Conservation (phyloP, 2,329 filamentous ascomycete species). For the Xylaria sp. region DNA sequence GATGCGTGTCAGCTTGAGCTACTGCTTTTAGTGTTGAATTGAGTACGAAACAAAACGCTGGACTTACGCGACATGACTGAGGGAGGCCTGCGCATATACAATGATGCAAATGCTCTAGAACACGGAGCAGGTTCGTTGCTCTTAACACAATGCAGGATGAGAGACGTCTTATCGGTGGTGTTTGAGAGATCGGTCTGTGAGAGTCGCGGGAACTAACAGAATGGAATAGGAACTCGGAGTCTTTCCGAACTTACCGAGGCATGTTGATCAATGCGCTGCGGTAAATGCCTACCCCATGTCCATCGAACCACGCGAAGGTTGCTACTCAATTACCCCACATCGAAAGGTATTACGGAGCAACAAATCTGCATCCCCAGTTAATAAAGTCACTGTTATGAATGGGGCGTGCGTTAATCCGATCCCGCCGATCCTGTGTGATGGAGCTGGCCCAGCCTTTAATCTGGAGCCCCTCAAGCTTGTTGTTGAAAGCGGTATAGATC, state of each 20-base stretch:
- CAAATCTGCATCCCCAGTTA: background rate
- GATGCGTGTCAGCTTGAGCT: background rate
- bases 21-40: background rate
- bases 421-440: background rate
- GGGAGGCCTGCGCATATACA: background rate
- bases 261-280: background rate
- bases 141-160: background rate
- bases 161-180: background rate
- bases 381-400: background rate
- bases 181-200: background rate
- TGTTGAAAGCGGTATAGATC: background rate
- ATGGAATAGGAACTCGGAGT: background rate
- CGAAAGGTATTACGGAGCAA: background rate
- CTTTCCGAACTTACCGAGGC: slow-evolving; percentile 6
- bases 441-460: background rate
- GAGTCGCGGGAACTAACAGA: background rate
- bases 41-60: no score
- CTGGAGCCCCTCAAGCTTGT: background rate
- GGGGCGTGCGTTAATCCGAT: background rate
- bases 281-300: background rate
- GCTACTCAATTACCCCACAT: background rate
- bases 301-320: background rate
- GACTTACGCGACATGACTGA: slow-evolving; percentile 19
- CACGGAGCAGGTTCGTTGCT: background rate
- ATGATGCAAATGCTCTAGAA: background rate